These are phyloP conservation scores for Kodamaea ohmeri DNA, from an alignment of 1,139 yeast species.

Conservation along the genomic window DNA sequence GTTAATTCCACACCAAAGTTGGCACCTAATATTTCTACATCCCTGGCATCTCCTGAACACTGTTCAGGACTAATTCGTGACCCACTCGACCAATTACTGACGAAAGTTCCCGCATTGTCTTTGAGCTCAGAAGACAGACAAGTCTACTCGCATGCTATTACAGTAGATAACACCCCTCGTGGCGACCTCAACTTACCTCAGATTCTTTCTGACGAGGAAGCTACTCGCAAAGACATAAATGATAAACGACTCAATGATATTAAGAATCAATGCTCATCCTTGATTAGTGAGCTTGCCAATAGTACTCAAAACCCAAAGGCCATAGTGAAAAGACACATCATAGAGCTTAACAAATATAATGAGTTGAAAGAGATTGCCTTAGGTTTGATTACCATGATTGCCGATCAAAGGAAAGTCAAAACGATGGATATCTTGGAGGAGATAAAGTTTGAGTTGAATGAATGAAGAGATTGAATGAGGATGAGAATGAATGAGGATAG, in stretches of 20 bases:
- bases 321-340: constrained; percentile 43
- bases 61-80: background rate
- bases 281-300: constrained; percentile 35
- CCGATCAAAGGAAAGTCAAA: constrained; percentile 45
- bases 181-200: constrained; percentile 4
- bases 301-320: constrained; percentile 19
- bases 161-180: constrained; percentile 13
- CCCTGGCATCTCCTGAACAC: background rate
- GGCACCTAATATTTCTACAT: background rate
- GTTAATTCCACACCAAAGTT: background rate
- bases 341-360: constrained; percentile 43
- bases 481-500: too few relatives aligned
- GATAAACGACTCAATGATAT: constrained; percentile 34
- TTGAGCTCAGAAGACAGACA: background rate
- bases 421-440: constrained; percentile 42
- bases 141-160: constrained; percentile 6
- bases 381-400: constrained; percentile 48
- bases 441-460: constrained; percentile 11
- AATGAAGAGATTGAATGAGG: background rate
- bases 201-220: constrained; percentile 7
- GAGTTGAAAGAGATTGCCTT: constrained; percentile 52
- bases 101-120: background rate
- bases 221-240: constrained; percentile 14
- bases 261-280: constrained; percentile 34
- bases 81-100: background rate